Conservation (phyloP, 2,329 filamentous ascomycete species). For the Alternaria longipes region DNA sequence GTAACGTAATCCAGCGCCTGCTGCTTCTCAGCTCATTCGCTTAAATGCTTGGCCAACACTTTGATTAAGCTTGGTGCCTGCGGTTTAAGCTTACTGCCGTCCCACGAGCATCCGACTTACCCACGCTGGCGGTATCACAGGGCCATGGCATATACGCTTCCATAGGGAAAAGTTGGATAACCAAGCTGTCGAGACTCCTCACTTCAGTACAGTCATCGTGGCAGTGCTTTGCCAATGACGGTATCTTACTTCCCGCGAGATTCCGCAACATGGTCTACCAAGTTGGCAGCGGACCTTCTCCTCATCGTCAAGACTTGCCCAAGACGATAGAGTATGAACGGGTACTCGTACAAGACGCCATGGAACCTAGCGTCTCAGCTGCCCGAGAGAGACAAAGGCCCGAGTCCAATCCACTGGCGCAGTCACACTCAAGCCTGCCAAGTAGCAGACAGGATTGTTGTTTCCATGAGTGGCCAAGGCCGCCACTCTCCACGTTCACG, state of each 20-base stretch:
- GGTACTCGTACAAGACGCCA: constrained; percentile 27
- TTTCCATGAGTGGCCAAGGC: constrained; percentile 44
- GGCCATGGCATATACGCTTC: constrained; percentile 16
- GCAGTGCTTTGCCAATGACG: constrained; percentile 8
- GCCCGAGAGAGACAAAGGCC: constrained; percentile 44
- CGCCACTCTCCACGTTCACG: constrained; percentile 24
- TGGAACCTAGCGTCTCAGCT: constrained; percentile 40
- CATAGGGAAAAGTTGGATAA: constrained; percentile 11
- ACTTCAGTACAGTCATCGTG: not conserved
- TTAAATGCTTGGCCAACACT: constrained; percentile 31
- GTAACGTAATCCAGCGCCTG: constrained; percentile 38
- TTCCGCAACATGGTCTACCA: constrained; percentile 2
- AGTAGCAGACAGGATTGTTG: constrained; percentile 42
- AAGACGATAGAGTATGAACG: constrained; percentile 29
- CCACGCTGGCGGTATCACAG: constrained; percentile 39
- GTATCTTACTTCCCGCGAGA: not conserved
- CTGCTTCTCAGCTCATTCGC: constrained; percentile 33
- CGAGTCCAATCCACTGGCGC: constrained; percentile 41
- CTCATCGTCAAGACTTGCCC: constrained; percentile 27
- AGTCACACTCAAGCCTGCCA: constrained; percentile 47
- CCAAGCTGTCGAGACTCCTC: not conserved
- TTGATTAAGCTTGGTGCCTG: constrained; percentile 43
- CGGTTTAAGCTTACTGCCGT: constrained; percentile 49
- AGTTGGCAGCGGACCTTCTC: constrained; percentile 7
- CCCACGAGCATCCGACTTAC: constrained; percentile 37